A percentile compares a stretch with the other conserved stretches of the same genome.
Conservation (phyloP, 2,329 filamentous ascomycete species). For the Beauveria pseudobassiana region DNA sequence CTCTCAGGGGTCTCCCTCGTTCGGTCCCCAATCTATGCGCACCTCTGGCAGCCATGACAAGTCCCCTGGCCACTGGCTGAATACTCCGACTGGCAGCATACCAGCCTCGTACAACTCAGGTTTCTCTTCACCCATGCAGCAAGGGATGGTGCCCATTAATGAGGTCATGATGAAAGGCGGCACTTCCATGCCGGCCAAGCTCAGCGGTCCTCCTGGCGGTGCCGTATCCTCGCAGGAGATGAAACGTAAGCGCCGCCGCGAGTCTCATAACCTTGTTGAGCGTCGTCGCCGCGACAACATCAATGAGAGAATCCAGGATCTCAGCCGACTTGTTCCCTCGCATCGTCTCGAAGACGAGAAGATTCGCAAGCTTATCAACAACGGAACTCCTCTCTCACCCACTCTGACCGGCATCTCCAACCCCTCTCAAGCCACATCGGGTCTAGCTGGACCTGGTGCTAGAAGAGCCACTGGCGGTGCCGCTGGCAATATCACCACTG, state of each 20-base stretch:
- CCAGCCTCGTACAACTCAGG: conserved; percentile 85
- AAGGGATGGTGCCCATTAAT: conserved; percentile 67
- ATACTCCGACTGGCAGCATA: conserved; percentile 68
- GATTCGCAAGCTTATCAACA: conserved; percentile 88
- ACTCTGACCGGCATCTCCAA: conserved; percentile 63
- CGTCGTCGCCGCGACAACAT: conserved; percentile 94
- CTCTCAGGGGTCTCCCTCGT: conserved; percentile 60
- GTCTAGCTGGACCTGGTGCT: conserved; percentile 77
- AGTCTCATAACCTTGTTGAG: conserved; percentile 95
- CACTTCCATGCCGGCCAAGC: conserved; percentile 83
- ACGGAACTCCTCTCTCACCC: conserved; percentile 82
- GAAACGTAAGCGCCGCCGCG: conserved; percentile 82
- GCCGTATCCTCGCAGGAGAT: conserved; percentile 76
- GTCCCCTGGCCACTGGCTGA: conserved; percentile 79
- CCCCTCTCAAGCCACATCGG: conserved; percentile 74
- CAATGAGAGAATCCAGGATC: conserved; percentile 95
- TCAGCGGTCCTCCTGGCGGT: conserved; percentile 40
- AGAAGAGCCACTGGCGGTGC: conserved; percentile 65
- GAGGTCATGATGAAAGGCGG: conserved; percentile 85
- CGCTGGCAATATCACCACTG: conserved; percentile 80
- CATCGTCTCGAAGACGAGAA: conserved; percentile 96
- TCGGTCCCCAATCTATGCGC: conserved; percentile 71
- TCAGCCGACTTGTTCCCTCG: conserved; percentile 84
- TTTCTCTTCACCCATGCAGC: conserved; percentile 73
- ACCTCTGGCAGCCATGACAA: conserved; percentile 67